phyloP scores from a whole-genome alignment of 2,329 filamentous ascomycete species.

The Coniochaeta sp. region DNA sequence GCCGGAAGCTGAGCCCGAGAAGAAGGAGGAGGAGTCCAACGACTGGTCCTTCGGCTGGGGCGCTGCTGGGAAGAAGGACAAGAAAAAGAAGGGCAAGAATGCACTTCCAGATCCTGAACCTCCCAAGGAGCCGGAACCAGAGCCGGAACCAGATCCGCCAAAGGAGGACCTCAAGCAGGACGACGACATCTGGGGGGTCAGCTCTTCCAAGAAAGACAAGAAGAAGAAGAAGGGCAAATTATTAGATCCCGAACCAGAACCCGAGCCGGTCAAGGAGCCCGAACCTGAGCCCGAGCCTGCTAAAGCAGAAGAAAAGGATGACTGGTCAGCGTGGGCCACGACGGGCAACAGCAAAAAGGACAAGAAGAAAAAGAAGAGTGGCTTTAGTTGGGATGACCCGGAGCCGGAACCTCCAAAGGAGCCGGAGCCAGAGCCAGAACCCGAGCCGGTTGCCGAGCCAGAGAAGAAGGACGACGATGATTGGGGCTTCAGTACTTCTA shows the following conservation, averaged over 20 bases:
- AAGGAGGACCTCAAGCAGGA: slow-evolving; percentile 26
- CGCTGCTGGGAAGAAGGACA: slow-evolving; percentile 7
- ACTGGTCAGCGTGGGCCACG: neutral
- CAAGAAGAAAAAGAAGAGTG: slow-evolving; percentile 8
- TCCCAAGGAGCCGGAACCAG: slow-evolving; percentile 30
- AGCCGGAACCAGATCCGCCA: slow-evolving; percentile 9
- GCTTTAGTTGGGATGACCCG: slow-evolving; percentile 3
- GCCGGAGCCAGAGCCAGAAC: slow-evolving; percentile 6
- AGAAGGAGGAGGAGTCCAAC: slow-evolving; percentile 9
- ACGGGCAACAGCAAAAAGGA: slow-evolving; percentile 17
- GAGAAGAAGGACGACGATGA: slow-evolving; percentile 20
- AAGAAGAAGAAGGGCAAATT: slow-evolving; percentile 8
- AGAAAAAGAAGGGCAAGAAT: slow-evolving; percentile 19
- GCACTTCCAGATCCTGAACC: slow-evolving; percentile 22
- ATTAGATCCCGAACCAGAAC: slow-evolving; percentile 6
- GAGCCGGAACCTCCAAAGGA: slow-evolving; percentile 7
- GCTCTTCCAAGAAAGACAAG: slow-evolving; percentile 17
- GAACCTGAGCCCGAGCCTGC: slow-evolving; percentile 19
- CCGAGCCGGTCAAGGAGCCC: slow-evolving; percentile 13
- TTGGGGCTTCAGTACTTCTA: slow-evolving; percentile 21
- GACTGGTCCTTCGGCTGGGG: slow-evolving; percentile 3
- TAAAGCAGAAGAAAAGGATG: slow-evolving; percentile 7
- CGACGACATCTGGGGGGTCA: slow-evolving; percentile 19
- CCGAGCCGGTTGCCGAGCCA: slow-evolving; percentile 9
- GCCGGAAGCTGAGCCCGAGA: slow-evolving; percentile 6